phyloP scores from a whole-genome alignment of 2,329 filamentous ascomycete genomes.

The Pseudocercospora eumusae region DNA sequence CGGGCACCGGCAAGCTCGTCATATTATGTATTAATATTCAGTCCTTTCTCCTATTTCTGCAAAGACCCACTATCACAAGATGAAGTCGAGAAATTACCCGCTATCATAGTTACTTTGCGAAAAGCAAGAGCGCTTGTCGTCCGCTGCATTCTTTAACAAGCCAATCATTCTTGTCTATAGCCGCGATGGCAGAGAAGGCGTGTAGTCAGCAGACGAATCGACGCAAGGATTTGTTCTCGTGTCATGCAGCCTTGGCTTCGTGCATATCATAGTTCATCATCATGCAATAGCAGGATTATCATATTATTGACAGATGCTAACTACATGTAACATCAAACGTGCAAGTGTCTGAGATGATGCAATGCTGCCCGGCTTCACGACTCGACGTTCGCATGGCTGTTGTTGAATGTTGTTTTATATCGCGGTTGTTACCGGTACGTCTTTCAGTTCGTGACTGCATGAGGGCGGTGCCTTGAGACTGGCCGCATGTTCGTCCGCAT shows the following conservation, averaged over 20 bases:
- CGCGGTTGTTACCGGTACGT: slow-evolving; percentile 9
- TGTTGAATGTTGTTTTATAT: neutral
- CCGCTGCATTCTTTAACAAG: slow-evolving; percentile 16
- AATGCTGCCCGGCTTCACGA: slow-evolving; percentile 15
- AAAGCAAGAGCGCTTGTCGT: slow-evolving; percentile 13
- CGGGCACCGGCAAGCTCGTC: neutral
- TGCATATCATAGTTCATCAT: slow-evolving; percentile 11
- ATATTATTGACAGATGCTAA: slow-evolving; percentile 17
- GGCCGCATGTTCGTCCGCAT: neutral
- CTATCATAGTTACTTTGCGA: neutral
- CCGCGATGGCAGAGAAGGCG: neutral
- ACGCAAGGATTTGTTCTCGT: slow-evolving; percentile 10
- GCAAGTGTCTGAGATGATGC: slow-evolving; percentile 15
- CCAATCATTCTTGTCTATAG: neutral
- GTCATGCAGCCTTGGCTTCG: slow-evolving; percentile 16
- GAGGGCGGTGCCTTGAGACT: slow-evolving; percentile 3
- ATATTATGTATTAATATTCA: too few species aligned
- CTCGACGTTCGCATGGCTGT: slow-evolving; percentile 6
- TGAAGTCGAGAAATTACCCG: slow-evolving; percentile 16
- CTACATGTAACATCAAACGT: slow-evolving; percentile 15
- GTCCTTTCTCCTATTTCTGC: slow-evolving; percentile 12
- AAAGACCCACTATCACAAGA: slow-evolving; percentile 14
- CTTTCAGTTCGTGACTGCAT: neutral
- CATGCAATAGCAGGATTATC: slow-evolving; percentile 22
- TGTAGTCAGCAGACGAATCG: slow-evolving; percentile 4